A percentile compares a stretch with the other conserved stretches of the same genome.
Evolutionary conservation across 2,329 filamentous ascomycete species (phyloP).

Genomic region (Cercospora sojina): DNA sequence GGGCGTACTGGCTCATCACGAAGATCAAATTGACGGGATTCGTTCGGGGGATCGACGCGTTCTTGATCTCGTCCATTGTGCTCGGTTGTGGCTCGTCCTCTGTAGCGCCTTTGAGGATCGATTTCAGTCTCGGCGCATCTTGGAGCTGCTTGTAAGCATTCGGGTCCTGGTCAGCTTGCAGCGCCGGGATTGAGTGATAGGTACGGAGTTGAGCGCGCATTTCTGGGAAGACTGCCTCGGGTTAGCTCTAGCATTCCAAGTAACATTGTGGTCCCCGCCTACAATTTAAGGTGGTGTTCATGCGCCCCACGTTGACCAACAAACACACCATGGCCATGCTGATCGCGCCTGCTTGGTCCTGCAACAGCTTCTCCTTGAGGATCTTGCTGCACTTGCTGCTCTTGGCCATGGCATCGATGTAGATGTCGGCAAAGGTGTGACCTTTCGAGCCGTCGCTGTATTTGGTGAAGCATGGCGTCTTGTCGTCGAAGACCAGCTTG

Average conservation of each 20-base stretch:
- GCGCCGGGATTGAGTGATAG: conserved; percentile 94
- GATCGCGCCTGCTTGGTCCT: conserved; percentile 85
- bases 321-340: conserved; percentile 99
- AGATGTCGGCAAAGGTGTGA: conserved; percentile 83
- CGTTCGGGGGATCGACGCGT: conserved; percentile 67
- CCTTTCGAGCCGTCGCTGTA: conserved; percentile 78
- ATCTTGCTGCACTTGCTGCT: conserved; percentile 99
- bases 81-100: conserved; percentile 86
- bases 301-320: conserved; percentile 92
- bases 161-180: conserved; percentile 91
- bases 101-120: conserved; percentile 92
- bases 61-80: conserved; percentile 78
- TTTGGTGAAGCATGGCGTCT: conserved; percentile 79
- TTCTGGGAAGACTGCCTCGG: conserved; percentile 81
- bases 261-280: conserved; percentile 38
- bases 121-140: conserved; percentile 92
- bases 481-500: conserved; percentile 74
- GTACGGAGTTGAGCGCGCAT: conserved; percentile 97
- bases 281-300: conserved; percentile 99
- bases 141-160: conserved; percentile 98
- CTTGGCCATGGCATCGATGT: conserved; percentile 96
- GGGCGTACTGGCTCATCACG: conserved; percentile 82
- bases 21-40: conserved; percentile 98
- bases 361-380: conserved; percentile 90
- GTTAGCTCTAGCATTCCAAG: conserved; percentile 24